Evolutionary conservation across 2,329 filamentous ascomycete species (phyloP), one percentile per base, ranked within the genome.

Genomic region (Colletotrichum sp.): DNA sequence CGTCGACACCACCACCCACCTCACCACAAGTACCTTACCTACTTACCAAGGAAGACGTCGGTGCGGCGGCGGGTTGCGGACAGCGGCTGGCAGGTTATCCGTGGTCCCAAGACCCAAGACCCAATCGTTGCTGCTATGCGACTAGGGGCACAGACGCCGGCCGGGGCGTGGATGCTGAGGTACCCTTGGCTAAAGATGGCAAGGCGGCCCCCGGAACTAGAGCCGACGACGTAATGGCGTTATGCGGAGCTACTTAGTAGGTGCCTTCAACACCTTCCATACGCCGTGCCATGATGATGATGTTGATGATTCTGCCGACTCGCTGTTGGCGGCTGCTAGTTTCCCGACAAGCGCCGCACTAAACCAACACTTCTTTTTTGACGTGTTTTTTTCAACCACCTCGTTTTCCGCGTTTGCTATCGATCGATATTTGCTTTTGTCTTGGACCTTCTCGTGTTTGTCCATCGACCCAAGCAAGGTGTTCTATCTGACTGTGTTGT

Each of bases 171-270:
- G 21, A 24, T 52, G 63, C 21, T 48, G 63, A 66, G 63, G 66
- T n/a, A 60, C 39, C 21, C 55, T 63, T 26, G 55, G 55, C 36
- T 48, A 16, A 39, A 24, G 34, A 48, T 43, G 52, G 30, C 57
- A 39, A 57, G 34, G 57, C 57, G n/a, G 24, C 39, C 73, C 69
- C 69, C 63, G 65, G 70, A 74, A 61, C 57, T 30, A 64, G 64
- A 69, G 43, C 74, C 70, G 59, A 75, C 73, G 70, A 74, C 74
- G 74, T 75, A 75, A 75, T 75, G 73, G 70, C 64, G 64, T 60
- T 75, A 65, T 73, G 64, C 59, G 61, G 55, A 61, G 69, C 43
- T 52, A 18, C 36, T 39, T 18, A 39, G 36, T 5, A 39, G 36
- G 36, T 39, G 43, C 55, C 21, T 68, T 43, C 28, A 24, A 24